phyloP scores from a whole-genome alignment of 1,284 basidiomycete species.

The Peniophora sp. region DNA sequence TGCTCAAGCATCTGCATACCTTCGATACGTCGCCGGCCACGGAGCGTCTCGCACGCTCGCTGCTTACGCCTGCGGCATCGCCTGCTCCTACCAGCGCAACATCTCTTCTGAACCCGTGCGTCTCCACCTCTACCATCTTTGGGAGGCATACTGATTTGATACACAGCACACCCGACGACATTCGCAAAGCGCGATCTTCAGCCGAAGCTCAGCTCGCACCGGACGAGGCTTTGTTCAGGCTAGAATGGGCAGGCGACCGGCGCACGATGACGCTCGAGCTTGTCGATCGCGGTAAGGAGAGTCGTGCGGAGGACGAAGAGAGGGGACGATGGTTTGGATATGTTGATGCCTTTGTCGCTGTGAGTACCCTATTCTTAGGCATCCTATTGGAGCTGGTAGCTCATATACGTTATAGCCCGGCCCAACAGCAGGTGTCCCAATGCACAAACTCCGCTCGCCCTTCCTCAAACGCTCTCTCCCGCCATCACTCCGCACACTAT shows the following conservation, averaged over 20 bases:
- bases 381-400: neutral
- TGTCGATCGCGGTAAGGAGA: slow-evolving; percentile 66
- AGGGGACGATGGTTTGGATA: slow-evolving; percentile 87
- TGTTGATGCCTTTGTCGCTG: slow-evolving; percentile 82
- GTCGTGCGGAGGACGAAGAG: slow-evolving; percentile 80
- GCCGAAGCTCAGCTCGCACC: neutral
- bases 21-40: slow-evolving; percentile 57
- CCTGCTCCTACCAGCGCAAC: slow-evolving; percentile 5
- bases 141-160: too few relatives aligned
- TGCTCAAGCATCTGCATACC: slow-evolving; percentile 84
- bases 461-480: slow-evolving; percentile 39
- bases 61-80: slow-evolving; percentile 72
- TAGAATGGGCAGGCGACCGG: slow-evolving; percentile 55
- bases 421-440: slow-evolving; percentile 41
- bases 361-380: slow-evolving; percentile 27
- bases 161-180: neutral
- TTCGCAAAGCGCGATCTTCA: neutral
- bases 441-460: slow-evolving; percentile 52
- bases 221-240: slow-evolving; percentile 2
- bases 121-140: too few relatives aligned
- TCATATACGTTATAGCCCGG: slow-evolving; percentile 30
- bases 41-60: slow-evolving; percentile 75
- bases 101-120: neutral
- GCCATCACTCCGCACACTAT: slow-evolving; percentile 33
- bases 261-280: slow-evolving; percentile 80